Evolutionary conservation across 805 yeast species (phyloP).

Genomic region (Ogataea glucozyma): DNA sequence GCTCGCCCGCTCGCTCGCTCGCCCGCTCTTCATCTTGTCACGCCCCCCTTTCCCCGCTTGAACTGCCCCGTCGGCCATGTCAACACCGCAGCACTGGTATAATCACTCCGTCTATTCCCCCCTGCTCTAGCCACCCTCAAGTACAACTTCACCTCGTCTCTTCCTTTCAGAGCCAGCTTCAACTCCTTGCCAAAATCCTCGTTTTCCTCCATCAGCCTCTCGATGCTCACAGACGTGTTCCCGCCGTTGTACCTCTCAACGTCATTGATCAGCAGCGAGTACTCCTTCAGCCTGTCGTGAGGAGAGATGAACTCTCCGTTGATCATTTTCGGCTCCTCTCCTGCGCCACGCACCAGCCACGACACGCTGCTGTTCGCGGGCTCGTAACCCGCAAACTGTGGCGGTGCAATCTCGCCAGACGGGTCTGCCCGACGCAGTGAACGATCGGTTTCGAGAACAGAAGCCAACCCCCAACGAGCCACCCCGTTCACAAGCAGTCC

Average conservation of each 20-base stretch:
- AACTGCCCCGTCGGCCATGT: constrained; percentile 63
- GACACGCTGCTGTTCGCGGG: constrained; percentile 34
- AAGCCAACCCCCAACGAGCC: constrained; percentile 91
- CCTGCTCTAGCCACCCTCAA: constrained; percentile 52
- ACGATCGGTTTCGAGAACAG: constrained; percentile 75
- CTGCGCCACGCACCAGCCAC: constrained; percentile 36
- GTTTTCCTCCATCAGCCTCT: constrained; percentile 35
- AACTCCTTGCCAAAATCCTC: constrained; percentile 33
- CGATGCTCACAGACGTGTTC: constrained; percentile 45
- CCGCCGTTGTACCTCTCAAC: constrained; percentile 70
- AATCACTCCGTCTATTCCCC: constrained; percentile 50
- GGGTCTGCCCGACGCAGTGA: constrained; percentile 76
- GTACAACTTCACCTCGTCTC: constrained; percentile 44
- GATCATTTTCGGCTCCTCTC: constrained; percentile 22
- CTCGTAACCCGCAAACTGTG: constrained; percentile 42
- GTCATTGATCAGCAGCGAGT: constrained; percentile 74
- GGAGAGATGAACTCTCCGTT: constrained; percentile 30
- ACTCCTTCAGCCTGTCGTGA: constrained; percentile 44
- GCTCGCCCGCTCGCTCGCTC: neutral
- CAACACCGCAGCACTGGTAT: constrained; percentile 61
- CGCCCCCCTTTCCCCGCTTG: constrained; percentile 14
- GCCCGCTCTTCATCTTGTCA: constrained; percentile 17
- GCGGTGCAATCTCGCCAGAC: constrained; percentile 53
- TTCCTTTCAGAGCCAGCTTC: constrained; percentile 32
- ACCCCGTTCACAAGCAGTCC: constrained; percentile 85